Percentiles rank a stretch among this genome's conserved stretches.
phyloP scores from a whole-genome alignment of 352 stramenopile species.

The Globisporangium sylvaticum region DNA sequence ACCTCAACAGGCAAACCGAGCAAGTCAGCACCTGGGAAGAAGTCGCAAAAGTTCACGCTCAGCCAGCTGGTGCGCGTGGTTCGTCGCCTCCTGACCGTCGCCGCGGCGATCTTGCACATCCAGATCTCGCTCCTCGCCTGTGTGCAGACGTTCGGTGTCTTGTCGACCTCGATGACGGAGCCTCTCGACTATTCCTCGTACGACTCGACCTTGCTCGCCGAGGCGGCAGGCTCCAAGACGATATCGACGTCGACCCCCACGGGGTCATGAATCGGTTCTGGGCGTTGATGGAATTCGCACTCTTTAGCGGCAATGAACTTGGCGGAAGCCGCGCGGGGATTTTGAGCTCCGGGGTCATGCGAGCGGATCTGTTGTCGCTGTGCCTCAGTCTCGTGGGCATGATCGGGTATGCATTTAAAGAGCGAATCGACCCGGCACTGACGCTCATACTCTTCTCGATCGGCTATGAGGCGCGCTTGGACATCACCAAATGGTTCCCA shows the following conservation, averaged over 20 bases:
- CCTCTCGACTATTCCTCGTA: neutral
- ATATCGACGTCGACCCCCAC: neutral
- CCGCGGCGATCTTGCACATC: neutral
- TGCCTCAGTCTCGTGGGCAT: slow-evolving; percentile 8
- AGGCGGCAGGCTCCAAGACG: neutral
- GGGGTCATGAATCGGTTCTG: neutral
- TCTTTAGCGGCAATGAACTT: neutral
- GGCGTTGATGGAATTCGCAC: neutral
- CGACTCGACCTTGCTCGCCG: neutral
- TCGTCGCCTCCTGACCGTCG: neutral
- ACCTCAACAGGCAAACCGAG: neutral
- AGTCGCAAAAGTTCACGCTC: neutral
- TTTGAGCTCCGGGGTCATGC: slow-evolving; percentile 6
- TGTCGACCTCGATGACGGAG: neutral
- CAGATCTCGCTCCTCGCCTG: neutral
- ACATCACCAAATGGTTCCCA: neutral
- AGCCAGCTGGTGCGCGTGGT: neutral
- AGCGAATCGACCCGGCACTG: slow-evolving; percentile 16
- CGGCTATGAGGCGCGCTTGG: neutral
- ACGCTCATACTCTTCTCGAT: neutral
- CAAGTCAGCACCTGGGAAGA: neutral
- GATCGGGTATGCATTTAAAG: slow-evolving; percentile 24
- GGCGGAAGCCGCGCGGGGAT: neutral
- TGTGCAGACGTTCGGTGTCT: neutral
- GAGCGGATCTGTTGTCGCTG: slow-evolving; percentile 8